Percentiles rank a stretch among this genome's conserved stretches.
Conservation (phyloP, 805 yeast genomes). For the Candida parachauliodes region DNA sequence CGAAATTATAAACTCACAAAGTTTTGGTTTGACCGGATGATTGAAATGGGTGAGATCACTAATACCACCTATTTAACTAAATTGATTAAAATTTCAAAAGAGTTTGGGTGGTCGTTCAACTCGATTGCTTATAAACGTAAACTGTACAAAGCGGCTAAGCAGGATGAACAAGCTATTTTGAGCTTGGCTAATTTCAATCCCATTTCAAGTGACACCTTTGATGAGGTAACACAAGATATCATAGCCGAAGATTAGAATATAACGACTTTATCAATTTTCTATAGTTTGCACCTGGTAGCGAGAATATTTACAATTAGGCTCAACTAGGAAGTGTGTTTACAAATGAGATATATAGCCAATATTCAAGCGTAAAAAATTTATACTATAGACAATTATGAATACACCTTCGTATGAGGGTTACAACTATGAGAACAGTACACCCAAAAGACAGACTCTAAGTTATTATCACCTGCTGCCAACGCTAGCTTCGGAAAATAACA, state of each 20-base stretch:
- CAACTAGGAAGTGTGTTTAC: conserved; percentile 1
- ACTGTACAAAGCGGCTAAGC: conserved; percentile 20
- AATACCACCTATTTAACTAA: conserved; percentile 25
- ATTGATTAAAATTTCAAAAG: conserved; percentile 30
- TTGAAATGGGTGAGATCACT: conserved; percentile 27
- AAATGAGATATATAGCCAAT: neutral
- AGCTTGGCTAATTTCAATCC: neutral
- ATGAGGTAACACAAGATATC: conserved; percentile 20
- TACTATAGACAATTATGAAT: neutral
- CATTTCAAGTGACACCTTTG: conserved; percentile 10
- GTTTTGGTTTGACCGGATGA: conserved; percentile 34
- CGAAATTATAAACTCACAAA: conserved; percentile 29
- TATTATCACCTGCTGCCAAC: conserved; percentile 2
- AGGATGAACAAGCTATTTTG: conserved; percentile 16
- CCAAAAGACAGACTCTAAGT: conserved; percentile 1
- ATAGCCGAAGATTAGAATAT: too few relatives aligned
- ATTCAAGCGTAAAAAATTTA: neutral
- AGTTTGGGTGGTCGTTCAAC: conserved; percentile 31
- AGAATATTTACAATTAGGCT: conserved; percentile 1
- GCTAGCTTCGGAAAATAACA: neutral
- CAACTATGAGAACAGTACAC: conserved; percentile 2
- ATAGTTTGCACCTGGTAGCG: neutral
- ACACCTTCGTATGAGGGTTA: neutral
- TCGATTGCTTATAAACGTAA: conserved; percentile 30
- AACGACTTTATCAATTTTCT: too few relatives aligned